Conservation (phyloP, 2,329 filamentous ascomycete species). For the Phaeosphaeria sp. region DNA sequence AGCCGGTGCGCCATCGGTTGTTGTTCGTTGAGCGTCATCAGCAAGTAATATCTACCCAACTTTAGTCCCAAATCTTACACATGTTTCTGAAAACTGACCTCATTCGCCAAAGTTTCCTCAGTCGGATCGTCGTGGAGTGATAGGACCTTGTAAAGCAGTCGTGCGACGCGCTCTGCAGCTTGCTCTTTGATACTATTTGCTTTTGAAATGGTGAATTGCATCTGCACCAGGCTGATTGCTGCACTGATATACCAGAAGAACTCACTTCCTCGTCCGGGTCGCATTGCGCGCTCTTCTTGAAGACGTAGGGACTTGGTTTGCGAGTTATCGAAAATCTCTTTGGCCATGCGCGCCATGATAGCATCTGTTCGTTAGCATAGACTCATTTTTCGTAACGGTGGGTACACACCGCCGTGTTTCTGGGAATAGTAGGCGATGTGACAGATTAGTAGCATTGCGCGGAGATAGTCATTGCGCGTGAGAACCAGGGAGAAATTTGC, state of each 20-base stretch:
- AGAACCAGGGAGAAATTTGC: constrained; percentile 21
- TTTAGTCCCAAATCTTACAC: background rate
- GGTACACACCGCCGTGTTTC: constrained; percentile 5
- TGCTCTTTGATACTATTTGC: constrained; percentile 27
- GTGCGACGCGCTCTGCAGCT: constrained; percentile 26
- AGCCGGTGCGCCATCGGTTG: background rate
- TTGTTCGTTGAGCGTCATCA: background rate
- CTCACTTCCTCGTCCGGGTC: constrained; percentile 44
- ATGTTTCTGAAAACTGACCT: constrained; percentile 11
- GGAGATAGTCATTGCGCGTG: constrained; percentile 27
- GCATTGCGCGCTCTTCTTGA: constrained; percentile 42
- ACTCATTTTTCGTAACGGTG: background rate
- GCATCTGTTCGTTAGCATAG: constrained; percentile 17
- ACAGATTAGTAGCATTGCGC: constrained; percentile 24
- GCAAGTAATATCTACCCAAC: constrained; percentile 4
- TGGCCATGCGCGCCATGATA: constrained; percentile 13
- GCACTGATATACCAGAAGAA: constrained; percentile 45
- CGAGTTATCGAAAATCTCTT: constrained; percentile 13
- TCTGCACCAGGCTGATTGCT: constrained; percentile 38
- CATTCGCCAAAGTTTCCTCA: constrained; percentile 14
- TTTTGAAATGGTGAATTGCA: constrained; percentile 26
- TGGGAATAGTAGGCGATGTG: constrained; percentile 26
- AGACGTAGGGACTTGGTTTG: constrained; percentile 34
- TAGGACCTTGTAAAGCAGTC: constrained; percentile 25
- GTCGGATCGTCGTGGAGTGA: constrained; percentile 22